phyloP scores from a whole-genome alignment of 2,329 filamentous ascomycete species.

The Fusarium sp. region DNA sequence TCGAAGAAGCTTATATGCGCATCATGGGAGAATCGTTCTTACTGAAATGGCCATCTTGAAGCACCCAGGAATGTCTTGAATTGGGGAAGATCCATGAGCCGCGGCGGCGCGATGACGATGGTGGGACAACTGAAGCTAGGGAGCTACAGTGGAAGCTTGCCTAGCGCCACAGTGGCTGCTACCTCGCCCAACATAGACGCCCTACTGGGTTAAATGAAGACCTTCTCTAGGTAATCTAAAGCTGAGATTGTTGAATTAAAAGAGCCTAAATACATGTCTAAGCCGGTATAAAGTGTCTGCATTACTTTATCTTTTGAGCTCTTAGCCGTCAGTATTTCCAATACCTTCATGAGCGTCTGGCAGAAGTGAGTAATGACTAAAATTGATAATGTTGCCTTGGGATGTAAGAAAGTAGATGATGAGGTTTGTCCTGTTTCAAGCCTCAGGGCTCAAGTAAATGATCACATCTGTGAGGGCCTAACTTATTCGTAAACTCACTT shows the following conservation, averaged over 20 bases:
- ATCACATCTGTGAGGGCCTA: neutral
- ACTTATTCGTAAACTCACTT: neutral
- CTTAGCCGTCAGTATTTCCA: neutral
- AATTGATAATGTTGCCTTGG: neutral
- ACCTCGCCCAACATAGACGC: neutral
- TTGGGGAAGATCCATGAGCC: slow-evolving; percentile 33
- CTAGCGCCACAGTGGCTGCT: slow-evolving; percentile 45
- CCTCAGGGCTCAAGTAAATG: neutral
- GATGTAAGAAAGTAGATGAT: too few species aligned
- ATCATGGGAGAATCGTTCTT: slow-evolving; percentile 9
- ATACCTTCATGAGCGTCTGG: neutral
- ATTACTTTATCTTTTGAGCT: neutral
- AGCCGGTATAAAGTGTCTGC: neutral
- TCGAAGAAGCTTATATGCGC: neutral
- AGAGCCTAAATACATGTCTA: neutral
- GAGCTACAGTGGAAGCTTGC: slow-evolving; percentile 41
- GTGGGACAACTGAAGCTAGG: slow-evolving; percentile 43
- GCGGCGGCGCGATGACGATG: slow-evolving; percentile 48
- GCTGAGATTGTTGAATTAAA: neutral
- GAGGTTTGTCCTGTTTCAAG: too few species aligned
- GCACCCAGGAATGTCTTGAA: slow-evolving; percentile 42
- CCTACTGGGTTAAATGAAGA: neutral
- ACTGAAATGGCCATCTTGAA: slow-evolving; percentile 53
- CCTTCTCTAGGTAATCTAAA: neutral
- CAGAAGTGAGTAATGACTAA: neutral